A percentile compares a stretch with the other conserved stretches of the same genome.
phyloP scores from a whole-genome alignment of 345 rosid species.

The Melastoma malabathricum region DNA sequence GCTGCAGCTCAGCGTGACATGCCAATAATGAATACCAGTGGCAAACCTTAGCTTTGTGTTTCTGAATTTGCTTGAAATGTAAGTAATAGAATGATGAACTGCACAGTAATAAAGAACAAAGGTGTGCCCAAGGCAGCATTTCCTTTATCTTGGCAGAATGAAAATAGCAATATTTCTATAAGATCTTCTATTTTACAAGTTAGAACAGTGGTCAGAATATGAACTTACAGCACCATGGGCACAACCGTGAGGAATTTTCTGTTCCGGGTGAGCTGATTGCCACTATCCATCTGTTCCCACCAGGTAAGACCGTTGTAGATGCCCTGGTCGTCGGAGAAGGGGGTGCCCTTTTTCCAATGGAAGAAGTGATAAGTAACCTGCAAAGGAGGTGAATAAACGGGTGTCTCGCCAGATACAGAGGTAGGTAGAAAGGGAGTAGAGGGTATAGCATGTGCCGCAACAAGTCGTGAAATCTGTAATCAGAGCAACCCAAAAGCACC shows the following conservation, averaged over 20 bases:
- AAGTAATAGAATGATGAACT: too few relatives aligned
- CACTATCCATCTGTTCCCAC: slow-evolving; percentile 98
- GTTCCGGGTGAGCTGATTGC: slow-evolving; percentile 92
- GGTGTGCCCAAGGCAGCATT: too few relatives aligned
- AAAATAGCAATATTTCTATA: not conserved
- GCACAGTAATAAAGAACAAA: too few relatives aligned
- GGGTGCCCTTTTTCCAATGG: slow-evolving; percentile 99
- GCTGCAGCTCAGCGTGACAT: too few relatives aligned
- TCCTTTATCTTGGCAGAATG: too few relatives aligned
- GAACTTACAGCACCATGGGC: slow-evolving; percentile 81
- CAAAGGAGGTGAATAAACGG: slow-evolving; percentile 5
- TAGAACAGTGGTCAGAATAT: not conserved
- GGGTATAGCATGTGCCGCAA: too few relatives aligned
- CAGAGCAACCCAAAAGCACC: too few relatives aligned
- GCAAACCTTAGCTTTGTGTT: too few relatives aligned
- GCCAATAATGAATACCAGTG: too few relatives aligned
- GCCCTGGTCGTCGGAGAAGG: slow-evolving; percentile 96
- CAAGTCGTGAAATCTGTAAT: too few relatives aligned
- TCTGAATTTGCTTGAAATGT: too few relatives aligned
- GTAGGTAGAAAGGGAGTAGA: too few relatives aligned
- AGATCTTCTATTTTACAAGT: not conserved
- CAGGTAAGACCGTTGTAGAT: slow-evolving; percentile 86
- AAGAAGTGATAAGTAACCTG: slow-evolving; percentile 92
- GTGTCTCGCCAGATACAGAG: slow-evolving; percentile 5
- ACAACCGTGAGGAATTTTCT: slow-evolving; percentile 86